Evolutionary conservation across 1,139 yeast species (phyloP).

Genomic region (Debaryomyces udenii): DNA sequence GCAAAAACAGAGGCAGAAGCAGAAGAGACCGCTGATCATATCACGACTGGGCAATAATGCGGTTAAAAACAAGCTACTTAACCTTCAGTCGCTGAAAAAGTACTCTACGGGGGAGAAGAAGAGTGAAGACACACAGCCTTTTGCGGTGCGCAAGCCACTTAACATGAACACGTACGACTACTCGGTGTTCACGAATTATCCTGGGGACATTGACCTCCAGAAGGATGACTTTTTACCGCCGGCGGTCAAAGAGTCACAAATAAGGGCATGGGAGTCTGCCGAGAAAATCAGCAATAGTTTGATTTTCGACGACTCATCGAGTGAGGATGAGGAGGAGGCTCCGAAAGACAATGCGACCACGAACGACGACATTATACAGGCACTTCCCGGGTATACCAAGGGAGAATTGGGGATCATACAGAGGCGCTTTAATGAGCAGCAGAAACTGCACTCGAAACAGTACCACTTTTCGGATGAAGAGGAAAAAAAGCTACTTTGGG

Average conservation of each 20-base stretch:
- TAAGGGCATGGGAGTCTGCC: conserved; percentile 53
- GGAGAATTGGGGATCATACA: conserved; percentile 35
- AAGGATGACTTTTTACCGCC: conserved; percentile 27
- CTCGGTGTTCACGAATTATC: conserved; percentile 29
- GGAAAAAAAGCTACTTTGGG: conserved; percentile 34
- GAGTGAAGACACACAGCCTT: conserved; percentile 1
- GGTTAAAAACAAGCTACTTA: conserved; percentile 33
- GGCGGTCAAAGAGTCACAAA: conserved; percentile 37
- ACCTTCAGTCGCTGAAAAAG: conserved; percentile 30
- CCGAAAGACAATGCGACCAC: conserved; percentile 20
- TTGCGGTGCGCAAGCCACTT: conserved; percentile 18
- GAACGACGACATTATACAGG: conserved; percentile 20
- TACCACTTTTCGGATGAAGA: conserved; percentile 25
- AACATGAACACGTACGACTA: conserved; percentile 28
- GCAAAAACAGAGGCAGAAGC: conserved; percentile 11
- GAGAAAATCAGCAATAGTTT: conserved; percentile 41
- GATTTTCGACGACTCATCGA: conserved; percentile 38
- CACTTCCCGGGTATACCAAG: conserved; percentile 47
- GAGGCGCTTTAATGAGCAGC: conserved; percentile 13
- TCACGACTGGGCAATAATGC: conserved; percentile 22
- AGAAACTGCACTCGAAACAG: conserved; percentile 9
- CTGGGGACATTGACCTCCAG: conserved; percentile 23
- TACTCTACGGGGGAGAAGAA: conserved; percentile 4
- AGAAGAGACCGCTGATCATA: conserved; percentile 15
- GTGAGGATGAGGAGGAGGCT: conserved; percentile 27